Evolutionary conservation across 257 asterid genomes (phyloP).

Genomic region (Lycium barbarum): DNA sequence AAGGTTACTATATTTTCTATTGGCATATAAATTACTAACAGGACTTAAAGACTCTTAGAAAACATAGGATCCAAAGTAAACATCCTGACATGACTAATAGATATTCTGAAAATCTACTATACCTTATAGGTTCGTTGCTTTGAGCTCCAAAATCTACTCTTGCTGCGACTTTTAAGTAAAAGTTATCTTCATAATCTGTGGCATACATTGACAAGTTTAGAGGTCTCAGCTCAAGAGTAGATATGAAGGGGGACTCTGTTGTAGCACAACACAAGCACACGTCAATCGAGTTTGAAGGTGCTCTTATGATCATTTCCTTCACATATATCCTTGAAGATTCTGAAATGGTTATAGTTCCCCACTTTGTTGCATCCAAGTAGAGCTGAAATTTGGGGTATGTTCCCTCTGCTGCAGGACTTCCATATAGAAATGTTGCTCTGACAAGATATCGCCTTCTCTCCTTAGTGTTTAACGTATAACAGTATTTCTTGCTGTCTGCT

Average conservation of each 20-base stretch:
- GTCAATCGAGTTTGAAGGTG: constrained; percentile 65
- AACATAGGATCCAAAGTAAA: background rate
- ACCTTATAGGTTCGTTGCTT: constrained; percentile 66
- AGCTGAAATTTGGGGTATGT: constrained; percentile 90
- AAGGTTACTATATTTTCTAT: constrained; percentile 20
- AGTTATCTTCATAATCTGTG: constrained; percentile 84
- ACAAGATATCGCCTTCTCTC: constrained; percentile 82
- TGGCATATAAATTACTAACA: background rate
- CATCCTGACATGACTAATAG: background rate
- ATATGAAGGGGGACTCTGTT: constrained; percentile 85
- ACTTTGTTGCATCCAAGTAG: constrained; percentile 81
- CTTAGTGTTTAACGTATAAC: constrained; percentile 70
- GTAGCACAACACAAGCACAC: constrained; percentile 95
- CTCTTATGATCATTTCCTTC: constrained; percentile 90
- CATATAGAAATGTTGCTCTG: constrained; percentile 84
- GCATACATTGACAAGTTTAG: constrained; percentile 91
- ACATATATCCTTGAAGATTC: constrained; percentile 73
- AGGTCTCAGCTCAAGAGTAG: constrained; percentile 92
- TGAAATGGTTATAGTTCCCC: constrained; percentile 81
- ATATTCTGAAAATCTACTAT: constrained; percentile 27
- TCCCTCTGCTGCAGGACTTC: constrained; percentile 54
- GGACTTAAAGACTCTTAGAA: background rate
- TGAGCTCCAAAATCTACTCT: constrained; percentile 90
- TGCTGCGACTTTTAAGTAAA: constrained; percentile 74
- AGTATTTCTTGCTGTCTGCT: constrained; percentile 70